These are phyloP conservation scores for Fusarium palustre DNA, from an alignment of 2,329 filamentous ascomycete species.

Conservation along the genomic window DNA sequence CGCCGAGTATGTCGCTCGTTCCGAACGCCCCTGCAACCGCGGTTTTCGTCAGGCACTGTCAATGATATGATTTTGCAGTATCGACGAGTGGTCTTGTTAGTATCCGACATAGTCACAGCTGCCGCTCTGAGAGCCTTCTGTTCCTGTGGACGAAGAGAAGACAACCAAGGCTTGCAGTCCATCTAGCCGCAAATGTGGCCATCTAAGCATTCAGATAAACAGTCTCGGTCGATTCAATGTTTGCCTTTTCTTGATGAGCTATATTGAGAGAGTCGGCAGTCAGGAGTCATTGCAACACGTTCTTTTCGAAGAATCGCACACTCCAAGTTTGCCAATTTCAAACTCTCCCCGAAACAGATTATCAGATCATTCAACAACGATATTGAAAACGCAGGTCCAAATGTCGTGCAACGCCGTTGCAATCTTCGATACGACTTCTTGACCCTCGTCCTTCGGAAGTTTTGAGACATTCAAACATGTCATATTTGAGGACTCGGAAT, in stretches of 20 bases:
- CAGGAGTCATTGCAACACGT: neutral
- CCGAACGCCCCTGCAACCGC: neutral
- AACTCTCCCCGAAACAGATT: neutral
- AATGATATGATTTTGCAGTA: neutral
- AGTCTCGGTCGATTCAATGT: neutral
- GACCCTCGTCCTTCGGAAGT: conserved; percentile 30
- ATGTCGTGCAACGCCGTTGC: conserved; percentile 35
- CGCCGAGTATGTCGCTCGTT: conserved; percentile 1
- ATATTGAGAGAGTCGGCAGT: neutral
- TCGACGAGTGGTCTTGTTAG: neutral
- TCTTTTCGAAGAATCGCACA: neutral
- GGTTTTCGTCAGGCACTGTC: neutral
- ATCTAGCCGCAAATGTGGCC: conserved; percentile 7
- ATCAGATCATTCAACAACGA: conserved; percentile 35
- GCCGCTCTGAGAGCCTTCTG: neutral
- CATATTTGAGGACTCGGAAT: conserved; percentile 1
- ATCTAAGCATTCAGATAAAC: neutral
- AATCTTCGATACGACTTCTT: conserved; percentile 17
- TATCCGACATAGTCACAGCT: neutral
- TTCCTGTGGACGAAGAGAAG: neutral
- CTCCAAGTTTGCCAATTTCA: conserved; percentile 24
- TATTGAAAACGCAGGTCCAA: conserved; percentile 35
- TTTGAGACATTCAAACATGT: conserved; percentile 30
- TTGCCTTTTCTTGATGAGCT: neutral
- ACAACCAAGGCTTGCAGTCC: neutral